Evolutionary conservation across 305 asterid genomes (phyloP), one percentile per base, ranked within the genome.

Genomic region (Solanum chacoense): DNA sequence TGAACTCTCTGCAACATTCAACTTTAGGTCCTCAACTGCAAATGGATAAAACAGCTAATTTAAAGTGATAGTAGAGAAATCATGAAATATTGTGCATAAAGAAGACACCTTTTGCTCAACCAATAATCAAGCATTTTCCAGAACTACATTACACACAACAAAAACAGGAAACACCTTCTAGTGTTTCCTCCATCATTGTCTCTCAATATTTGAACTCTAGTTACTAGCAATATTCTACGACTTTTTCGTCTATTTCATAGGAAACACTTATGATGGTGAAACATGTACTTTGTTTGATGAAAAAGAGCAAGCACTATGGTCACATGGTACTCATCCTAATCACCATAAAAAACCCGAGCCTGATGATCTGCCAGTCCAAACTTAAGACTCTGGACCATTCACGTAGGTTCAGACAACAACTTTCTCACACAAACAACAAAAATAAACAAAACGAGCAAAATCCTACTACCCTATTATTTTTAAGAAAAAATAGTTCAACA

Each of bases 341-440:
- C 14, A 40, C 45, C 45, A 40, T 40, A 40, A 40, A 40, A 11
- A 40, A 40, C 1, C 90, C 90, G 85, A 91, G 7, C 91, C 90
- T 77, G 71, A 37, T 89, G 32, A 90, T 69, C 89, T 89, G 91
- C 26, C 55, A 45, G 22, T 13, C 88, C 91, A 78, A 90, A 63
- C 91, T 94, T 63, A 35, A 90, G 91, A 38, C 88, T 88, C 86
- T 79, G 36, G 42, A 12, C 45, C 6, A 87, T 65, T 90, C 93
- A 91, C 88, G 90, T 90, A 93, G 98, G 96, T 93, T 92, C 94
- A 98, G 22, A 71, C 35, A 71, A 71, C 11, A 72, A 0, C 7
- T 72, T 28, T 37, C 37, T 29, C 36, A 14, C 79, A 94, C 88
- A 83, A 78, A 83, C 37, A 29, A 22, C 94, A 90, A 83, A 88